phyloP scores from a whole-genome alignment of 345 rosid species.

The Populus simonii region DNA sequence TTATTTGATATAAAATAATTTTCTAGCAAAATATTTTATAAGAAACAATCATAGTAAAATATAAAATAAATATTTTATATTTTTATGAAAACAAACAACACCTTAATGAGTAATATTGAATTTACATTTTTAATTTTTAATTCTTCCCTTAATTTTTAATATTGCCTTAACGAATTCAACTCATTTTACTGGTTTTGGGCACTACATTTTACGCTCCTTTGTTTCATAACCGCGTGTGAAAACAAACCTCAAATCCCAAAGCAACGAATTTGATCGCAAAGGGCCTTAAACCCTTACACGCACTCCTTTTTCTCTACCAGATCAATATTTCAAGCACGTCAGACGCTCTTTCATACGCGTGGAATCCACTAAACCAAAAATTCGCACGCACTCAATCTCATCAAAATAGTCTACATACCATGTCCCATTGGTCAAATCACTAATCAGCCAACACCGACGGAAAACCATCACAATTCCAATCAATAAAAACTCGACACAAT shows the following conservation, averaged over 20 bases:
- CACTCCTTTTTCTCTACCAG: neutral
- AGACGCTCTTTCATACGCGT: neutral
- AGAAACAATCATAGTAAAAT: too few relatives aligned
- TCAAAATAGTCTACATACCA: neutral
- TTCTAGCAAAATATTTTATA: too few relatives aligned
- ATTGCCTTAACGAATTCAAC: too few relatives aligned
- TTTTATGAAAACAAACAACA: too few relatives aligned
- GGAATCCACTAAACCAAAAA: neutral
- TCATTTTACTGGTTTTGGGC: neutral
- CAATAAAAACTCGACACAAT: too few relatives aligned
- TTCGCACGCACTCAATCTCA: slow-evolving; percentile 8
- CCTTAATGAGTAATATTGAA: too few relatives aligned
- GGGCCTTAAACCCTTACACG: neutral
- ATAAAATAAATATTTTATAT: too few relatives aligned
- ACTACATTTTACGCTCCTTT: neutral
- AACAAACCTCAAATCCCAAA: neutral
- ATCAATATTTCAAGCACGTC: neutral
- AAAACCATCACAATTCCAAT: too few relatives aligned
- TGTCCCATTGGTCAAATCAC: neutral
- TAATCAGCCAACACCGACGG: neutral
- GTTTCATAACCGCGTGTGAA: neutral
- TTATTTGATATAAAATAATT: too few relatives aligned
- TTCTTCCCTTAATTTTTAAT: too few relatives aligned
- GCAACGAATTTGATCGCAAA: neutral
- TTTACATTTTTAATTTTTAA: too few relatives aligned